phyloP scores from a whole-genome alignment of 2,329 filamentous ascomycete genomes.

The Fusarium odoratissimum region DNA sequence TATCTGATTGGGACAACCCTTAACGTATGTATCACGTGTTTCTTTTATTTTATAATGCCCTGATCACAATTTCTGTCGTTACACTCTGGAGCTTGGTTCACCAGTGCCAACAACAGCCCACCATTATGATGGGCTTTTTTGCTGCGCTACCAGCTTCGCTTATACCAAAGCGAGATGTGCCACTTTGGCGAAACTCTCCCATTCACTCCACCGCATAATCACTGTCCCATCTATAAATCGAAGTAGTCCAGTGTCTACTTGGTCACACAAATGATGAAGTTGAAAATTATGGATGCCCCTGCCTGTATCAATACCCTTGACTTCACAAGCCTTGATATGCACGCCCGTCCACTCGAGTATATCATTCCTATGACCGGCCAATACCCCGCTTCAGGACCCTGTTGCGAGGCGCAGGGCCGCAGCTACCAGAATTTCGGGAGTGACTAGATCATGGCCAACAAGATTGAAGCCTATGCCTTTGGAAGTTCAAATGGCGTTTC shows the following conservation, averaged over 20 bases:
- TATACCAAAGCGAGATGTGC: slow-evolving; percentile 26
- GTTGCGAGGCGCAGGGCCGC: slow-evolving; percentile 38
- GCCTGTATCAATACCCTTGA: slow-evolving; percentile 3
- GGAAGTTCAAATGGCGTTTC: slow-evolving; percentile 28
- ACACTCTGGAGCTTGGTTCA: background rate
- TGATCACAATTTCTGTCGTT: background rate
- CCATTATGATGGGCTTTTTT: slow-evolving; percentile 1
- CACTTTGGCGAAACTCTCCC: slow-evolving; percentile 14
- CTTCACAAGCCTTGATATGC: slow-evolving; percentile 33
- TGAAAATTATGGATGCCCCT: slow-evolving; percentile 7
- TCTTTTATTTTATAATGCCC: slow-evolving; percentile 6
- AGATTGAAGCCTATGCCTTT: slow-evolving; percentile 29
- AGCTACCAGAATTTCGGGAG: slow-evolving; percentile 40
- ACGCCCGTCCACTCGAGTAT: slow-evolving; percentile 22
- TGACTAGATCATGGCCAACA: slow-evolving; percentile 35
- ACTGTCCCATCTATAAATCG: slow-evolving; percentile 20
- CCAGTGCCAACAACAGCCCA: background rate
- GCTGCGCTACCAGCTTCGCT: slow-evolving; percentile 42
- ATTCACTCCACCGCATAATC: slow-evolving; percentile 19
- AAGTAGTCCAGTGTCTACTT: slow-evolving; percentile 28
- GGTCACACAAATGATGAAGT: slow-evolving; percentile 21
- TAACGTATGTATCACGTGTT: slow-evolving; percentile 41
- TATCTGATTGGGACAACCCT: background rate
- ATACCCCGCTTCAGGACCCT: slow-evolving; percentile 35
- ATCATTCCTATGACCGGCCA: slow-evolving; percentile 15